Percentiles rank a stretch among this genome's conserved stretches.
These are phyloP conservation scores for Candida namnaoensis DNA, from an alignment of 805 yeast genomes.

Conservation along the genomic window DNA sequence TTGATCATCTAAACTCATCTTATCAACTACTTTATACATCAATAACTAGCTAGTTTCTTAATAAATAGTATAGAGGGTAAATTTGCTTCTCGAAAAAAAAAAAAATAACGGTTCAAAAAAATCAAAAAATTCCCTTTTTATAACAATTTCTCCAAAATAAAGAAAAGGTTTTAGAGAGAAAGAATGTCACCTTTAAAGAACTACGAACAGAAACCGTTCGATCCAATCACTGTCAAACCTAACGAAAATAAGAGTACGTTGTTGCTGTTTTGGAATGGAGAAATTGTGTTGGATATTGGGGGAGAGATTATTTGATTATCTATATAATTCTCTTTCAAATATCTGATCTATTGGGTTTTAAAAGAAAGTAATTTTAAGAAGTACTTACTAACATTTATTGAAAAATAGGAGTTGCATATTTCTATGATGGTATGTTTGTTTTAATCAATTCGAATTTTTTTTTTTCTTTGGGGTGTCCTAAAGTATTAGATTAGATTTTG, in stretches of 20 bases:
- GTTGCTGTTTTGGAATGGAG: background rate
- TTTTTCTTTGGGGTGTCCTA: slow-evolving; percentile 23
- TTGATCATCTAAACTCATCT: too few species aligned
- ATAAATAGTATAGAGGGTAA: too few species aligned
- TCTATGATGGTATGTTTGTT: slow-evolving; percentile 45
- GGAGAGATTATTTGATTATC: background rate
- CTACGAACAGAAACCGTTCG: slow-evolving; percentile 45
- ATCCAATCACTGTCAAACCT: slow-evolving; percentile 47
- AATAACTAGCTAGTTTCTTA: too few species aligned
- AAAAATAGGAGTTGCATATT: slow-evolving; percentile 57
- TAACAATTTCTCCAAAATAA: too few species aligned
- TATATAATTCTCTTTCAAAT: too few species aligned
- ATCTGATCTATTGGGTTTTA: too few species aligned
- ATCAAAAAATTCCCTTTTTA: too few species aligned
- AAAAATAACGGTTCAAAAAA: too few species aligned
- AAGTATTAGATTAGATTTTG: too few species aligned
- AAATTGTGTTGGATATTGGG: background rate
- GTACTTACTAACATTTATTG: slow-evolving; percentile 1
- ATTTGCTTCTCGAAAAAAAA: too few species aligned
- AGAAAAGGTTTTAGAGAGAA: too few species aligned
- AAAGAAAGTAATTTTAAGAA: background rate
- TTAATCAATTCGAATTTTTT: background rate
- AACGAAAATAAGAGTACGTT: slow-evolving; percentile 39
- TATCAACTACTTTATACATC: too few species aligned
- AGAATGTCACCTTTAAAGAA: slow-evolving; percentile 7